Evolutionary conservation across 225 moss, liverwort and hornwort species (phyloP).

Genomic region (Sphagnum tenellum): DNA sequence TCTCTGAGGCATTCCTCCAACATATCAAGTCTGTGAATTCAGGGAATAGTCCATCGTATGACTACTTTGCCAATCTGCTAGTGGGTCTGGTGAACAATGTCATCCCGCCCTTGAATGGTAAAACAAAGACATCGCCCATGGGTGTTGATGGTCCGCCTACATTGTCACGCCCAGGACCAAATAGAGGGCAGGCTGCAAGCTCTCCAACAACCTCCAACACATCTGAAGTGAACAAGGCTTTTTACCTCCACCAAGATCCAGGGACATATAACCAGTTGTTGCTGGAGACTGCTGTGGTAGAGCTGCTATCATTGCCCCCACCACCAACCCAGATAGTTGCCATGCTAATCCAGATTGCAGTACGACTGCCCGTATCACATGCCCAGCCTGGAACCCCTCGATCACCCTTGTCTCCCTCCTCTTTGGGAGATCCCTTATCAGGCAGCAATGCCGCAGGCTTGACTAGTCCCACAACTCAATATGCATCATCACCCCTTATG

Average conservation of each 20-base stretch:
- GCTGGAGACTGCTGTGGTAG: constrained; percentile 91
- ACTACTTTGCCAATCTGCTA: constrained; percentile 85
- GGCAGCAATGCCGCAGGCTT: constrained; percentile 25
- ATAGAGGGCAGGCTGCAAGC: constrained; percentile 40
- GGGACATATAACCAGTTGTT: constrained; percentile 86
- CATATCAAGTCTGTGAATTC: constrained; percentile 62
- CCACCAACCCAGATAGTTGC: constrained; percentile 68
- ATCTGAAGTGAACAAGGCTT: constrained; percentile 63
- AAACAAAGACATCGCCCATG: constrained; percentile 32
- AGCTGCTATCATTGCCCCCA: constrained; percentile 76
- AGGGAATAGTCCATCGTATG: constrained; percentile 67
- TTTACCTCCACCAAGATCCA: constrained; percentile 88
- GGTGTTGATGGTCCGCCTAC: constrained; percentile 35
- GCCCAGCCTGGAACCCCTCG: constrained; percentile 49
- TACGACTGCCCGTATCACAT: constrained; percentile 61
- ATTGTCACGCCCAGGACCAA: constrained; percentile 40
- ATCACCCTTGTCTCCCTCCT: constrained; percentile 62
- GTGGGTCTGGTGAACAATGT: constrained; percentile 76
- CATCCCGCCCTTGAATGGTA: constrained; percentile 61
- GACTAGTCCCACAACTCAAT: constrained; percentile 22
- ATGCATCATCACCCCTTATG: constrained; percentile 49
- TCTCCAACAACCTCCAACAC: constrained; percentile 22
- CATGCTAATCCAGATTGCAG: constrained; percentile 85
- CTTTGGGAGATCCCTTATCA: constrained; percentile 44
- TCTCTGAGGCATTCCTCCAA: constrained; percentile 82